These are phyloP conservation scores for Arxiozyma telluris DNA, from an alignment of 1,139 yeast species.

Conservation along the genomic window DNA sequence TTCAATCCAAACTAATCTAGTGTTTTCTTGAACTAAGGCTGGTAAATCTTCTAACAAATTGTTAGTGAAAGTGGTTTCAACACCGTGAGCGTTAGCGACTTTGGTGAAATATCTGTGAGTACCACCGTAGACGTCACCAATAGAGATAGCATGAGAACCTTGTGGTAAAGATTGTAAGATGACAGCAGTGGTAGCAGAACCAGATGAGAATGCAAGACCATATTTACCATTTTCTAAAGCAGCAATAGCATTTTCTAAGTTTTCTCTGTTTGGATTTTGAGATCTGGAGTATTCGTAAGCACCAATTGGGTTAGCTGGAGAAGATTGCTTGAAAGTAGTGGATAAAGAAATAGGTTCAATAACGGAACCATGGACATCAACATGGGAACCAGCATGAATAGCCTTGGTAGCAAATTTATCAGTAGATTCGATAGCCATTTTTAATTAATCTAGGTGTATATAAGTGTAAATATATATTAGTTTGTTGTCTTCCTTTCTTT, in stretches of 20 bases:
- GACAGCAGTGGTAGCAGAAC: slow-evolving; percentile 79
- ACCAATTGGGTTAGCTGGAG: slow-evolving; percentile 72
- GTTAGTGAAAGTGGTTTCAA: slow-evolving; percentile 58
- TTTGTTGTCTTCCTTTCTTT: not conserved
- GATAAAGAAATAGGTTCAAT: slow-evolving; percentile 78
- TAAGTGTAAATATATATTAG: no score
- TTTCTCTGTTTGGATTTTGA: slow-evolving; percentile 81
- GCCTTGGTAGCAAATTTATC: slow-evolving; percentile 64
- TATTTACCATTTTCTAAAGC: slow-evolving; percentile 68
- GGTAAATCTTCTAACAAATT: slow-evolving; percentile 55
- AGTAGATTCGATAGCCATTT: slow-evolving; percentile 24
- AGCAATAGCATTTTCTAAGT: slow-evolving; percentile 74
- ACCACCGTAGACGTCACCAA: slow-evolving; percentile 90
- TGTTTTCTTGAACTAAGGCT: slow-evolving; percentile 47
- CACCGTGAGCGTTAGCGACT: slow-evolving; percentile 77
- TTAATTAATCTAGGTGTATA: not conserved
- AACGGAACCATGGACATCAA: slow-evolving; percentile 79
- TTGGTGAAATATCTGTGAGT: slow-evolving; percentile 86
- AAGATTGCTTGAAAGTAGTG: slow-evolving; percentile 76
- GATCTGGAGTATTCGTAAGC: slow-evolving; percentile 80
- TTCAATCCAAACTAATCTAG: slow-evolving; percentile 80
- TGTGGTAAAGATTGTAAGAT: slow-evolving; percentile 65
- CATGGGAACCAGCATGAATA: slow-evolving; percentile 73
- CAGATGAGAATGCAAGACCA: slow-evolving; percentile 77
- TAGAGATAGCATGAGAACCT: slow-evolving; percentile 67